Conservation (phyloP, 768 basidiomycete species). For the Leccinum imitatum region DNA sequence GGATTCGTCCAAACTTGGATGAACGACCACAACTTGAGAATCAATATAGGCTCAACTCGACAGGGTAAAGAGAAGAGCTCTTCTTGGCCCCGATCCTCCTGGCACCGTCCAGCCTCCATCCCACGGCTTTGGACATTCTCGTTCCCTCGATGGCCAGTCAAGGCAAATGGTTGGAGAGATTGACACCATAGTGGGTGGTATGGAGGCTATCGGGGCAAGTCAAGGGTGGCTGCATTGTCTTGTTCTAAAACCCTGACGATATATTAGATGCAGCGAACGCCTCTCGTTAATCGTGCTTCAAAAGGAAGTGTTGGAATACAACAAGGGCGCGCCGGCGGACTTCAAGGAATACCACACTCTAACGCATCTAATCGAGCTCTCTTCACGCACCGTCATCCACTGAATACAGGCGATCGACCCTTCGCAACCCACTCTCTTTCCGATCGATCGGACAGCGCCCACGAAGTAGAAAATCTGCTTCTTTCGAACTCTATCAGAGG, state of each 20-base stretch:
- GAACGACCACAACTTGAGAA: background rate
- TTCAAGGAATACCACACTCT: slow-evolving; percentile 28
- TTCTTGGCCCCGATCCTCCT: slow-evolving; percentile 49
- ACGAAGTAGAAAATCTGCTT: slow-evolving; percentile 72
- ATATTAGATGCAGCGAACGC: slow-evolving; percentile 66
- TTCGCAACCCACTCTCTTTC: slow-evolving; percentile 48
- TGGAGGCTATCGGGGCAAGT: slow-evolving; percentile 63
- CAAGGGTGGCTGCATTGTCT: background rate
- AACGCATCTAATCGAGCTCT: slow-evolving; percentile 20
- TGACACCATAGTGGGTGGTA: slow-evolving; percentile 57
- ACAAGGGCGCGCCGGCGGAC: slow-evolving; percentile 34
- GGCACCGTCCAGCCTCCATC: slow-evolving; percentile 17
- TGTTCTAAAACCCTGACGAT: slow-evolving; percentile 6
- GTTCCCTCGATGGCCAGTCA: slow-evolving; percentile 17
- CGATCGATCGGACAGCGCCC: slow-evolving; percentile 63
- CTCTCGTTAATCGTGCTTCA: slow-evolving; percentile 51
- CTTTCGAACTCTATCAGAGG: slow-evolving; percentile 29
- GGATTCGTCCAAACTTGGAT: background rate
- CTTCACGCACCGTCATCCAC: slow-evolving; percentile 44
- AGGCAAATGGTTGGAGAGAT: slow-evolving; percentile 30
- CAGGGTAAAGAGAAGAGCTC: slow-evolving; percentile 77
- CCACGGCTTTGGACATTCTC: slow-evolving; percentile 17
- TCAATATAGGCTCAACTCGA: slow-evolving; percentile 64
- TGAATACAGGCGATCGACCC: slow-evolving; percentile 38
- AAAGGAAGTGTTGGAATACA: slow-evolving; percentile 33